Evolutionary conservation across 2,329 filamentous ascomycete genomes (phyloP), one percentile per base, ranked within the genome.

Genomic region (Aspergillus novofumigatus): DNA sequence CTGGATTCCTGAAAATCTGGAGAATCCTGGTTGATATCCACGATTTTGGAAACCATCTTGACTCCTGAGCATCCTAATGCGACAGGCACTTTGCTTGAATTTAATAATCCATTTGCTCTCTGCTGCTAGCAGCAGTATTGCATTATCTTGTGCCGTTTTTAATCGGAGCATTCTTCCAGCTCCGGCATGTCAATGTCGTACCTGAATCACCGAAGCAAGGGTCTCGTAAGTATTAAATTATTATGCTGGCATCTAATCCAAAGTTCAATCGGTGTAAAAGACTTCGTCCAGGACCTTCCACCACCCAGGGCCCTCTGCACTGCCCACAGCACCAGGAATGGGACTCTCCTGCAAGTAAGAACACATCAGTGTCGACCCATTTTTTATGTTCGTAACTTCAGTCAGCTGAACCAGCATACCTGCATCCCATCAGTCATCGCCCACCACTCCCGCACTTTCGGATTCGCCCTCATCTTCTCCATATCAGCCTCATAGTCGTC

Each of bases 361-460:
- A 11, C 28, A 49, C 9, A 6, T 64, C 49, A 65, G 52, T 45
- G 29, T 57, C 42, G 26, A 23, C 17, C 5, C 3, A 3, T 44
- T 6, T 1, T 23, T 20, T 14, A 14, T 1, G 4, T 32, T 32
- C 29, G 29, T 32, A 32, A 32, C 10, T 4, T 32, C 29, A 4
- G 10, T 35, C 32, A 17, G 32, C n/a, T 21, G 20, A n/a, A 44
- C n/a, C 41, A 21, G 42, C 58, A 41, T 60, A 71, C 86, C 75
- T 92, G 90, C 79, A 86, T 90, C 14, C 79, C 78, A 71, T 93
- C 90, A 51, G 90, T 92, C 85, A 92, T 87, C 57, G 77, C 78
- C 89, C 89, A 93, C 90, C 90, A 93, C 71, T 89, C 86, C 55
- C 84, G 81, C 35, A 92, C 87, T 67, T 86, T 87, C 1, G 84